Evolutionary conservation across 2,329 filamentous ascomycete species (phyloP), one percentile per base, ranked within the genome.

Genomic region (Massarina eburnea): DNA sequence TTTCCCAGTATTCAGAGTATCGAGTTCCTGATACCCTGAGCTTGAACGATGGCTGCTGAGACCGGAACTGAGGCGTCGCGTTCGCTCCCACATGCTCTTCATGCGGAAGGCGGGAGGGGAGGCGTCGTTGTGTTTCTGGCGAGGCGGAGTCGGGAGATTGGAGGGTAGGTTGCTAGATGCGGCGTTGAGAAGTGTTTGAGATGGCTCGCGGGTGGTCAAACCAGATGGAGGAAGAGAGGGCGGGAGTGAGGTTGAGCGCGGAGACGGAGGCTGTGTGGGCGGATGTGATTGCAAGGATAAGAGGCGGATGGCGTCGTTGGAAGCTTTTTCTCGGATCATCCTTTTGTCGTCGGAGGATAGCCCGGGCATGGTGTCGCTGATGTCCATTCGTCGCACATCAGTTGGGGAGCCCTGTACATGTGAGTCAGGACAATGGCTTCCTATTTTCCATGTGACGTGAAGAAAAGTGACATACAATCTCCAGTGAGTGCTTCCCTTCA

Each of bases 291-390:
- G 54, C 1, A 64, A 50, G 39, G 57, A 44, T 14, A 64, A 38
- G 4, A 63, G 55, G 20, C 54, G 59, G 39, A 57, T 56, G 19
- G 54, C 58, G 45, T 67, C 62, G 43, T 51, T 53, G 30, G 62
- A 58, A 21, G 59, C 59, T 52, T 66, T 64, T 43, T 64, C 57
- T 44, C 58, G 62, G 48, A 68, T 61, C 39, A 60, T 52, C 24
- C 50, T 51, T 39, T 59, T 49, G 41, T 67, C 52, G 21, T 58
- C 55, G 21, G 64, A 54, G 9, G 59, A 59, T n/a, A 70, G 58
- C 8, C 59, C 59, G 1, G 62, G 58, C 22, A 68, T 57, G 5
- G 48, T 41, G 8, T 61, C 58, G 14, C 50, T 58, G 24, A 68
- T 50, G 43, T 62, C 60, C 35, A 68, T 40, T 21, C 54, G 54